Conservation (phyloP, 2,329 filamentous ascomycete genomes). For the Colletotrichum cuscutae region DNA sequence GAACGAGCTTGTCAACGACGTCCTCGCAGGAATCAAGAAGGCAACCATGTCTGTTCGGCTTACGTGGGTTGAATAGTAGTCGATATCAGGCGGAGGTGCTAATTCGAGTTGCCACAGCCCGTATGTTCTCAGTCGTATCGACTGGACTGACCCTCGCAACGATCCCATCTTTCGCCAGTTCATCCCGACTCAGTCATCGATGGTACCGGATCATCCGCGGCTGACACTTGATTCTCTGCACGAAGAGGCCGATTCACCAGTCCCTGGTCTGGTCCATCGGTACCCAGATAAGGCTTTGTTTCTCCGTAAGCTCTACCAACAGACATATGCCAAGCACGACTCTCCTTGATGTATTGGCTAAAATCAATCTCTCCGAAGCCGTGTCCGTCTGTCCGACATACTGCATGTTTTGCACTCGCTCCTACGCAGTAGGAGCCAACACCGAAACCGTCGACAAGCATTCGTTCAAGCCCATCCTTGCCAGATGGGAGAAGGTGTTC, state of each 20-base stretch:
- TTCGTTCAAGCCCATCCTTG: slow-evolving; percentile 49
- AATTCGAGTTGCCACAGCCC: slow-evolving; percentile 49
- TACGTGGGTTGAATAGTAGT: slow-evolving; percentile 50
- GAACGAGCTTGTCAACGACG: slow-evolving; percentile 64
- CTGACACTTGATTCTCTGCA: slow-evolving; percentile 68
- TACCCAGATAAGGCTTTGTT: slow-evolving; percentile 73
- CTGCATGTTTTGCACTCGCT: slow-evolving; percentile 71
- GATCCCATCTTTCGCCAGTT: slow-evolving; percentile 72
- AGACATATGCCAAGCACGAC: neutral
- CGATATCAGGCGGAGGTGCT: neutral
- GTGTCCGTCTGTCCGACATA: slow-evolving; percentile 71
- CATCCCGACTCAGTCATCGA: slow-evolving; percentile 63
- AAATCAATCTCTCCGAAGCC: slow-evolving; percentile 47
- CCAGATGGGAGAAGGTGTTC: slow-evolving; percentile 67
- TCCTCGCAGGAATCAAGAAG: slow-evolving; percentile 59
- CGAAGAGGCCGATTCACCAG: slow-evolving; percentile 65
- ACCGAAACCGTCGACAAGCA: slow-evolving; percentile 62
- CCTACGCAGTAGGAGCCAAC: slow-evolving; percentile 65
- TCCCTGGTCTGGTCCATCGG: slow-evolving; percentile 69
- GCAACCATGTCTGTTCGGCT: slow-evolving; percentile 70
- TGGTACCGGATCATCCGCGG: slow-evolving; percentile 64
- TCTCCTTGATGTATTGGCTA: neutral
- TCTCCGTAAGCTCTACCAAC: slow-evolving; percentile 56
- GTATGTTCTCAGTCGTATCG: slow-evolving; percentile 66
- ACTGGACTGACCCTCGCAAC: slow-evolving; percentile 68